These are phyloP conservation scores for Penicillium antarcticum DNA, from an alignment of 495 filamentous ascomycete genomes.

Conservation along the genomic window DNA sequence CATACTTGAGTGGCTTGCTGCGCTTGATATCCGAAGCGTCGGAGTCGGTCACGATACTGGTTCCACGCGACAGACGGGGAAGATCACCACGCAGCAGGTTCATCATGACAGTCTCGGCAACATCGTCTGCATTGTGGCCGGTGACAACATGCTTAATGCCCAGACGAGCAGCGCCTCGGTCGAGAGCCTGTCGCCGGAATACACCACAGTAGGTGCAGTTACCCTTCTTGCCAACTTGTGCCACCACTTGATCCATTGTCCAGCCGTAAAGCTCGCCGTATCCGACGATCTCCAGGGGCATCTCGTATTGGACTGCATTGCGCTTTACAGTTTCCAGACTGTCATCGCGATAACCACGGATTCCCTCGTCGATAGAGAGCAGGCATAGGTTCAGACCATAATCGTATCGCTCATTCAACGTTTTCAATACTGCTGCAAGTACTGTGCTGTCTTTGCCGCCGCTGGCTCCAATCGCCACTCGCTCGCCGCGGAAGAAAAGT, in stretches of 20 bases:
- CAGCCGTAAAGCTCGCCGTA: constrained; percentile 96
- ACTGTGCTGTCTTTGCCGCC: constrained; percentile 98
- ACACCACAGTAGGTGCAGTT: constrained; percentile 99
- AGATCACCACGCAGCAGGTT: constrained; percentile 90
- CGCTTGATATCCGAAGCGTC: constrained; percentile 75
- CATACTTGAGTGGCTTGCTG: constrained; percentile 95
- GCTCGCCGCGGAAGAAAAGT: constrained; percentile 82
- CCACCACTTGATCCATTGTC: constrained; percentile 99
- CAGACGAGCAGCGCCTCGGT: constrained; percentile 83
- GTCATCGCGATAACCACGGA: constrained; percentile 94
- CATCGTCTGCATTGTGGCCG: constrained; percentile 96
- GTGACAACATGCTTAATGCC: constrained; percentile 94
- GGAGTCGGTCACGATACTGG: constrained; percentile 86
- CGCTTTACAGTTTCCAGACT: constrained; percentile 93
- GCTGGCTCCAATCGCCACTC: constrained; percentile 90
- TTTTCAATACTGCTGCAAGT: constrained; percentile 90
- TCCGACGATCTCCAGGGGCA: constrained; percentile 86
- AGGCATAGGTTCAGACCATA: constrained; percentile 86
- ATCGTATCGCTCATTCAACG: constrained; percentile 81
- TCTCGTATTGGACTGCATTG: constrained; percentile 84
- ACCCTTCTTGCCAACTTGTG: constrained; percentile 93
- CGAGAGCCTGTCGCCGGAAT: constrained; percentile 89
- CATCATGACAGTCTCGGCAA: constrained; percentile 98
- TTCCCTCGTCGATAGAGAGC: constrained; percentile 93
- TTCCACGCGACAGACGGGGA: constrained; percentile 79